phyloP scores from a whole-genome alignment of 371 early-diverging fungal species.

The Zychaea mexicana region DNA sequence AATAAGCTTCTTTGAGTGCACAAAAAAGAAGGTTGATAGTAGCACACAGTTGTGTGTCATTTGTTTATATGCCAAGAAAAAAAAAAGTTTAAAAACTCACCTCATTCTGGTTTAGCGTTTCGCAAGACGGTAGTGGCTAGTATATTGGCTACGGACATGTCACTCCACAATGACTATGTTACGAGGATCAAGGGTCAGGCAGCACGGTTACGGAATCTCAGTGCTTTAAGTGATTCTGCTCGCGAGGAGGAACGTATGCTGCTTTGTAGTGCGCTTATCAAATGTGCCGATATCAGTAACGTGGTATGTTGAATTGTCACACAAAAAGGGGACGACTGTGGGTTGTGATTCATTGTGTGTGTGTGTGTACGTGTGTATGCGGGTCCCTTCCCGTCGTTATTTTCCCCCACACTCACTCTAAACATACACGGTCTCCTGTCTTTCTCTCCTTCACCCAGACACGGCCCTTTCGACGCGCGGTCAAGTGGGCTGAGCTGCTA shows the following conservation, averaged over 20 bases:
- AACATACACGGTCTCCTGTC: not conserved
- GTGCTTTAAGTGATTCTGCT: slow-evolving; percentile 9
- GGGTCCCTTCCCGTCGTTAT: not conserved
- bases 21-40: not conserved
- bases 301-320: slow-evolving; percentile 37
- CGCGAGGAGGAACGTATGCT: slow-evolving; percentile 50
- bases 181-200: slow-evolving; percentile 64
- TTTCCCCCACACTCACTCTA: not conserved
- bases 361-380: not conserved
- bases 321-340: not conserved
- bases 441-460: slow-evolving; percentile 34
- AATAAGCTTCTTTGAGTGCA: not conserved
- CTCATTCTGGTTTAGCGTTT: slow-evolving; percentile 44
- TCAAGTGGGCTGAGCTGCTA: slow-evolving; percentile 54
- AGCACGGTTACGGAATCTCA: slow-evolving; percentile 32
- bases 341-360: not conserved
- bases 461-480: slow-evolving; percentile 57
- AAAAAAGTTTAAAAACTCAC: not conserved
- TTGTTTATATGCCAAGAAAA: slow-evolving; percentile 1
- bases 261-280: slow-evolving; percentile 71
- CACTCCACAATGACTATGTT: slow-evolving; percentile 74
- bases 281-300: slow-evolving; percentile 84
- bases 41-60: not conserved
- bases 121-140: slow-evolving; percentile 66
- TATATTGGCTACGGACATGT: slow-evolving; percentile 84